These are phyloP conservation scores for Termitomyces sp. DNA, from an alignment of 768 basidiomycete species.

Conservation along the genomic window DNA sequence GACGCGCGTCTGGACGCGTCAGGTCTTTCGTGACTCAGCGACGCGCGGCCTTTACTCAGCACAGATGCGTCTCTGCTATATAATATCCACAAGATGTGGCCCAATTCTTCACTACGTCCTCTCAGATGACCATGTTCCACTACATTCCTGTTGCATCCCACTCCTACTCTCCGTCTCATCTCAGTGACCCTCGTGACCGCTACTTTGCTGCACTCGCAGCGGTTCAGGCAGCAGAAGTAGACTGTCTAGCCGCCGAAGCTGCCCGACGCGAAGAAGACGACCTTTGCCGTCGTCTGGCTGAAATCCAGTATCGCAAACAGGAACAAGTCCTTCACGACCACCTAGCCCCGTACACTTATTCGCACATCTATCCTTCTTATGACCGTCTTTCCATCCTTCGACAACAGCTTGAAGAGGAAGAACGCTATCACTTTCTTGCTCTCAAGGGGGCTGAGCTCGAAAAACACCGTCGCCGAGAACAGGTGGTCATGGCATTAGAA, in stretches of 20 bases:
- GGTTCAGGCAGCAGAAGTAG: slow-evolving; percentile 29
- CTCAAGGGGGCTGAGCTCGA: slow-evolving; percentile 1
- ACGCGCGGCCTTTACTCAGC: slow-evolving; percentile 18
- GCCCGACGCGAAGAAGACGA: slow-evolving; percentile 24
- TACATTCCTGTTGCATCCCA: slow-evolving; percentile 2
- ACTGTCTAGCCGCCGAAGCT: slow-evolving; percentile 28
- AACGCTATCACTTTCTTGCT: slow-evolving; percentile 3
- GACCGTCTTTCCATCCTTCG: slow-evolving; percentile 7
- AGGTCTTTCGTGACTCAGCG: slow-evolving; percentile 3
- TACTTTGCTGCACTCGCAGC: slow-evolving; percentile 32
- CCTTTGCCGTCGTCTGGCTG: slow-evolving; percentile 19
- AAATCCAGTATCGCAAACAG: slow-evolving; percentile 14
- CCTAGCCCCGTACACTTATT: background rate
- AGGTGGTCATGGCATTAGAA: background rate
- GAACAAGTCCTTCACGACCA: background rate
- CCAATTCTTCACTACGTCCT: background rate
- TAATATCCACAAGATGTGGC: slow-evolving; percentile 2
- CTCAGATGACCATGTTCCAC: slow-evolving; percentile 13
- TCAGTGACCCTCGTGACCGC: slow-evolving; percentile 21
- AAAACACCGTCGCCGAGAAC: background rate
- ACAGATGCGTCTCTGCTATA: slow-evolving; percentile 13
- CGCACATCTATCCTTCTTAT: slow-evolving; percentile 1
- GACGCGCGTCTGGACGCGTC: slow-evolving; percentile 16
- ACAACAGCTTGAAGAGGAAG: slow-evolving; percentile 10
- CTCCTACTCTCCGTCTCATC: slow-evolving; percentile 3